A percentile compares a stretch with the other conserved stretches of the same genome.
These are phyloP conservation scores for Solanum ossicruentum DNA, from an alignment of 257 asterid genomes.

Conservation along the genomic window DNA sequence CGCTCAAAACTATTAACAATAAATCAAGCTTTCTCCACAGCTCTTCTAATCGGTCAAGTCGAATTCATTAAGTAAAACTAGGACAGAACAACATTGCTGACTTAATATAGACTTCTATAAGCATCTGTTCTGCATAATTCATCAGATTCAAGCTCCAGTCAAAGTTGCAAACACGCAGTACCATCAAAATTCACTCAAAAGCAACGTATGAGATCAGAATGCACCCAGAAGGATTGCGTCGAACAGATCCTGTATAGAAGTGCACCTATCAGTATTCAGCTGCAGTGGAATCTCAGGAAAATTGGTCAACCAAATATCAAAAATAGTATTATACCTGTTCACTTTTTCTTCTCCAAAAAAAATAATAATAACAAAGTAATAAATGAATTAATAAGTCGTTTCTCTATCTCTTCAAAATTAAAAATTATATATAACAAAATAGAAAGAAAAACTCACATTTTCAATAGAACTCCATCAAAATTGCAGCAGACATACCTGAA, in stretches of 20 bases:
- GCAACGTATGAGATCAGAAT: not conserved
- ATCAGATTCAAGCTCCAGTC: not conserved
- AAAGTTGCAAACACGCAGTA: not conserved
- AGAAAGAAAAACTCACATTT: not conserved
- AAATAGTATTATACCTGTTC: slow-evolving; percentile 9
- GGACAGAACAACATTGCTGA: not conserved
- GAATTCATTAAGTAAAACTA: not conserved
- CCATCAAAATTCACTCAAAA: not conserved
- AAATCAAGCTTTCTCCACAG: not conserved
- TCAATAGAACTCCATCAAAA: not conserved
- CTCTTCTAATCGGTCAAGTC: not conserved
- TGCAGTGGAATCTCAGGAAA: slow-evolving; percentile 3
- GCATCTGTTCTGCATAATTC: not conserved
- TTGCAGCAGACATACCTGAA: slow-evolving; percentile 12
- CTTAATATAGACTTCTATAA: not conserved
- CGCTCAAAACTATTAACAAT: not conserved
- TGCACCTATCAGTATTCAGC: not conserved
- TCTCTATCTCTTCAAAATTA: slow-evolving; percentile 8
- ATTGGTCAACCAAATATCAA: slow-evolving; percentile 17
- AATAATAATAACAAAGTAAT: not conserved
- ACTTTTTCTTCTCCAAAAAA: slow-evolving; percentile 9
- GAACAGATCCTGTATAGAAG: not conserved
- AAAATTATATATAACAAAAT: not conserved
- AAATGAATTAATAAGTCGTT: slow-evolving; percentile 1
- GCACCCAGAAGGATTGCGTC: not conserved